Conservation (phyloP, 768 basidiomycete species). For the Trametes villosa region DNA sequence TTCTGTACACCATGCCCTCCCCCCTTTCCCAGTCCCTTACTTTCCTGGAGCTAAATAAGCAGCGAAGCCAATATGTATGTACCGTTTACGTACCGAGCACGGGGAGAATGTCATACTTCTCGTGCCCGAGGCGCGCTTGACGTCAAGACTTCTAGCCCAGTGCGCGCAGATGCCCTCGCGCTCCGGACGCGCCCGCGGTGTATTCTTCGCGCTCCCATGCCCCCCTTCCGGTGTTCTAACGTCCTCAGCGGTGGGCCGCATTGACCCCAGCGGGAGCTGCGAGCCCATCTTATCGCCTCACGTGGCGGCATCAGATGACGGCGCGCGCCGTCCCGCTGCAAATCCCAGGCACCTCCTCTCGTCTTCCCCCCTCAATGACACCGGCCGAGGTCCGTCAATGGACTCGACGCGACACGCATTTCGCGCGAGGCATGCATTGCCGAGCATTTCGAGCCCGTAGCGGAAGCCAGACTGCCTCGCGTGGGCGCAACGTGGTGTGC, state of each 20-base stretch:
- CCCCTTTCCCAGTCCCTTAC: constrained; percentile 5
- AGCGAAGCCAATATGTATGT: constrained; percentile 15
- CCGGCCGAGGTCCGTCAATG: not conserved
- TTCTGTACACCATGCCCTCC: constrained; percentile 3
- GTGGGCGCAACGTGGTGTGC: not conserved
- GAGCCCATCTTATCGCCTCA: constrained; percentile 18
- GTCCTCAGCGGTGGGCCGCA: constrained; percentile 1
- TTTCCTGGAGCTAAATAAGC: constrained; percentile 6
- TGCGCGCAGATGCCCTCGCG: not conserved
- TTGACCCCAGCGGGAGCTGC: not conserved
- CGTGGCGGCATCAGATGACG: constrained; percentile 20
- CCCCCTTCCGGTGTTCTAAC: constrained; percentile 19
- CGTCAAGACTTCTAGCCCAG: constrained; percentile 17
- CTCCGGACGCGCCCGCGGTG: constrained; percentile 14
- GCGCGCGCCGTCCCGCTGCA: constrained; percentile 2
- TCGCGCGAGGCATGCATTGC: constrained; percentile 10
- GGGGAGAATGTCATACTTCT: constrained; percentile 1
- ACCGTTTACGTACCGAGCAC: constrained; percentile 19
- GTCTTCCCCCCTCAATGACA: not conserved
- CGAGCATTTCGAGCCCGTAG: not conserved
- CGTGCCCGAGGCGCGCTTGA: constrained; percentile 16
- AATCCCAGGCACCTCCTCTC: constrained; percentile 10
- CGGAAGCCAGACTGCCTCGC: constrained; percentile 2
- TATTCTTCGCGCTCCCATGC: constrained; percentile 6
- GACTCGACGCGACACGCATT: constrained; percentile 9